Conservation (phyloP, 352 stramenopile genomes). For the Globisporangium yorkense region DNA sequence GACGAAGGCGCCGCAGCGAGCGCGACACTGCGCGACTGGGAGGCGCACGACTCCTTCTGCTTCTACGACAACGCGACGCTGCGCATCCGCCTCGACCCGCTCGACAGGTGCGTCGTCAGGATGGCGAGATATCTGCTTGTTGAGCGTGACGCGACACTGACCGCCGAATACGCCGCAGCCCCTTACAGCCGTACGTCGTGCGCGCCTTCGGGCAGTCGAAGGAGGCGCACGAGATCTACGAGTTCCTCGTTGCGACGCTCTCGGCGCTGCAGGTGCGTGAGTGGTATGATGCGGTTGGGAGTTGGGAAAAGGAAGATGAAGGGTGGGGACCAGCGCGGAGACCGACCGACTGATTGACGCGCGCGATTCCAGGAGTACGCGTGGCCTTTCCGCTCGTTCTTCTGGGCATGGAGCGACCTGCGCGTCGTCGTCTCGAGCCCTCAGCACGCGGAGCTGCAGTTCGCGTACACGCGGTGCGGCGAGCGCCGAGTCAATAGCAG, state of each 20-base stretch:
- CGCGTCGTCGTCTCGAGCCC: constrained; percentile 48
- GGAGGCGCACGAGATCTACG: constrained; percentile 49
- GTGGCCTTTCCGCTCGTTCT: constrained; percentile 56
- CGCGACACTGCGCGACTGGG: constrained; percentile 42
- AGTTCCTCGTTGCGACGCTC: constrained; percentile 41
- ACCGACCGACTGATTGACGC: not conserved
- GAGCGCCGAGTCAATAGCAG: no score
- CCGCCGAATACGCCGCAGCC: constrained; percentile 17
- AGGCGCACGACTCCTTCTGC: constrained; percentile 60
- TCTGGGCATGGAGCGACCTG: constrained; percentile 78
- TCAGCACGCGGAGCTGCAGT: constrained; percentile 45
- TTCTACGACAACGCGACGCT: constrained; percentile 77
- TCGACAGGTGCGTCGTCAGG: constrained; percentile 45
- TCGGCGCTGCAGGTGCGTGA: constrained; percentile 34
- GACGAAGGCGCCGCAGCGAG: constrained; percentile 40
- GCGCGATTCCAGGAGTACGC: constrained; percentile 27
- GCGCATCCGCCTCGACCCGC: constrained; percentile 56
- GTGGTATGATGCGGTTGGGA: not conserved
- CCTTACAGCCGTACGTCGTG: constrained; percentile 61
- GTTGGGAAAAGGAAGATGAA: not conserved
- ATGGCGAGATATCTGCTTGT: no score
- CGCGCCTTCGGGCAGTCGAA: constrained; percentile 55
- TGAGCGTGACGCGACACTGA: constrained; percentile 2
- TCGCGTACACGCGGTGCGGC: constrained; percentile 43
- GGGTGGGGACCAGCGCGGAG: not conserved